A percentile compares a stretch with the other conserved stretches of the same genome.
Evolutionary conservation across 2,329 filamentous ascomycete genomes (phyloP).

Genomic region (Fusarium sp.): DNA sequence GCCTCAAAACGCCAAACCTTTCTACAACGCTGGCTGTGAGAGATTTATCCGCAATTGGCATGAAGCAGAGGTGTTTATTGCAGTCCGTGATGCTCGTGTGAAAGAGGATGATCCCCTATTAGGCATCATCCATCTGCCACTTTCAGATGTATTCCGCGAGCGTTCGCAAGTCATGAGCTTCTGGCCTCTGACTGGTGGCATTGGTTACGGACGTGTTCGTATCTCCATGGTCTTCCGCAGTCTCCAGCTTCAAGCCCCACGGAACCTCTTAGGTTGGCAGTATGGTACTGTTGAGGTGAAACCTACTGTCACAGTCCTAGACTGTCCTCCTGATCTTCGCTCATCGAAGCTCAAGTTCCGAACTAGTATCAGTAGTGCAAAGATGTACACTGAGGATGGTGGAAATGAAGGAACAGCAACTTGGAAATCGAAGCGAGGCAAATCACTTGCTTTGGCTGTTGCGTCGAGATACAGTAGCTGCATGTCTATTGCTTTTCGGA

Average conservation of each 20-base stretch:
- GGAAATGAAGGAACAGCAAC: constrained; percentile 52
- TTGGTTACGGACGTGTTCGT: constrained; percentile 77
- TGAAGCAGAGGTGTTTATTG: constrained; percentile 75
- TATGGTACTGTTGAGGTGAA: constrained; percentile 77
- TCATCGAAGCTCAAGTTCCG: constrained; percentile 70
- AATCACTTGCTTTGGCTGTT: constrained; percentile 65
- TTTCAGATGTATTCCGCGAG: constrained; percentile 71
- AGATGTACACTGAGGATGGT: constrained; percentile 64
- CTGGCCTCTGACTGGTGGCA: constrained; percentile 77
- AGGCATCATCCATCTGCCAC: constrained; percentile 77
- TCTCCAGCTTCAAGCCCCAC: constrained; percentile 72
- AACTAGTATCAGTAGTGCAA: constrained; percentile 69
- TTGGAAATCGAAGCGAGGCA: constrained; percentile 67
- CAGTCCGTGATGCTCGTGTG: constrained; percentile 75
- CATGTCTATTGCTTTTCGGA: constrained; percentile 69
- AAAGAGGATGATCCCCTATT: constrained; percentile 78
- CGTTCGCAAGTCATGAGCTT: constrained; percentile 74
- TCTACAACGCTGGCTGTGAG: constrained; percentile 83
- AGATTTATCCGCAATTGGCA: constrained; percentile 78
- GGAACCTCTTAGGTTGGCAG: constrained; percentile 75
- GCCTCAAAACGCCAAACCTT: constrained; percentile 82
- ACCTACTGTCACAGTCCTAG: constrained; percentile 60
- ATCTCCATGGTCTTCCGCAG: constrained; percentile 81
- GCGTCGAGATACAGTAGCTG: constrained; percentile 68
- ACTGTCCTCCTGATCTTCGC: constrained; percentile 62